These are phyloP conservation scores for Colletotrichum sp. DNA, from an alignment of 2,329 filamentous ascomycete genomes.

Conservation along the genomic window DNA sequence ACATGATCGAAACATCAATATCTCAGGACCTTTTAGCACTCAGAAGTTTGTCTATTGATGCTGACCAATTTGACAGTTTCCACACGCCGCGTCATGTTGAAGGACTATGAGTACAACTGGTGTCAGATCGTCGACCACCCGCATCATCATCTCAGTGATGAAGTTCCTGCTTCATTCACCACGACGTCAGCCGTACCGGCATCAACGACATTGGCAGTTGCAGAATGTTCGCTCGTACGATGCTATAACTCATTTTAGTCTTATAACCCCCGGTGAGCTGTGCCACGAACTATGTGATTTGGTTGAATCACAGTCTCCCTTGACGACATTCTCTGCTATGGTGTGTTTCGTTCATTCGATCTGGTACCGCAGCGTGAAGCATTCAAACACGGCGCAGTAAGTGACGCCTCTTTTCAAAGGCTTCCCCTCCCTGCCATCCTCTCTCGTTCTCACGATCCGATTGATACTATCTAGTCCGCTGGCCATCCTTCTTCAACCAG, in stretches of 20 bases:
- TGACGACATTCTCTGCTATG: not conserved
- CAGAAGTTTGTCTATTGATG: not conserved
- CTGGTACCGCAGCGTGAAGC: not conserved
- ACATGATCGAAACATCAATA: fast-evolving
- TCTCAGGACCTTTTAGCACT: not conserved
- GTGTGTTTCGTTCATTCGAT: not conserved
- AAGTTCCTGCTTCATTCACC: not conserved
- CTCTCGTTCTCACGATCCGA: too few species aligned
- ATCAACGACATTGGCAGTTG: not conserved
- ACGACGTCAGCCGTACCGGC: not conserved
- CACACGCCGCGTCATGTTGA: not conserved
- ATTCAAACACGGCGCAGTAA: not conserved
- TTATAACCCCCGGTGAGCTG: not conserved
- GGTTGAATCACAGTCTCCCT: not conserved
- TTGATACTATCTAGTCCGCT: not conserved
- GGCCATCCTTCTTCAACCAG: not conserved
- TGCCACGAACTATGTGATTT: not conserved
- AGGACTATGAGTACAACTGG: not conserved
- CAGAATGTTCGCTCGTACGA: not conserved
- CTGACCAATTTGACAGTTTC: not conserved
- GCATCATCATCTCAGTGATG: not conserved
- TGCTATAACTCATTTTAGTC: not conserved
- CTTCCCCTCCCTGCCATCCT: not conserved
- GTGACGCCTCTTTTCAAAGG: not conserved
- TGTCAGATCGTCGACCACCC: not conserved